Conservation (phyloP, 1,284 basidiomycete species). For the Trametes hirsuta region DNA sequence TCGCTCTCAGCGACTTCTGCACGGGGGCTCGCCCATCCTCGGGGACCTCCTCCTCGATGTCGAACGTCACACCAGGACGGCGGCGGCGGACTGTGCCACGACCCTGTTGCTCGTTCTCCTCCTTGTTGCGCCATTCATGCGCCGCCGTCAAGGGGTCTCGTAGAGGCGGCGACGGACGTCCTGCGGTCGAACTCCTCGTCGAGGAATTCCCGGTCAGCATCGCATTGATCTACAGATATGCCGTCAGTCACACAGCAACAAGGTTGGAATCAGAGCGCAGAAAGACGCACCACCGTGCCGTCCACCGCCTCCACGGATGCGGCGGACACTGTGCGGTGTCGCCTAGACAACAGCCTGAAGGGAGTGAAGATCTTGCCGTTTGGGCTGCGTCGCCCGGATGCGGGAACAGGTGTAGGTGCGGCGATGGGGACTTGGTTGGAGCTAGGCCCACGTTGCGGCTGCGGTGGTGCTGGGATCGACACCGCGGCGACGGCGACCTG, state of each 20-base stretch:
- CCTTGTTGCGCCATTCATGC: slow-evolving; percentile 64
- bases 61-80: slow-evolving; percentile 73
- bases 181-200: slow-evolving; percentile 56
- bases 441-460: slow-evolving; percentile 10
- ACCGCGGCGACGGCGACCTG: slow-evolving; percentile 23
- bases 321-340: slow-evolving; percentile 69
- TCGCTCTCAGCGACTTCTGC: slow-evolving; percentile 21
- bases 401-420: slow-evolving; percentile 25
- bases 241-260: slow-evolving; percentile 7
- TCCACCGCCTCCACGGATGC: slow-evolving; percentile 76
- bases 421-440: slow-evolving; percentile 15
- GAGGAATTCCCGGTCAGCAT: slow-evolving; percentile 76
- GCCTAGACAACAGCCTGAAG: slow-evolving; percentile 63
- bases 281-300: slow-evolving; percentile 67
- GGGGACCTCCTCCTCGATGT: slow-evolving; percentile 48
- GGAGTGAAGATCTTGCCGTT: slow-evolving; percentile 57
- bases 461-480: slow-evolving; percentile 22
- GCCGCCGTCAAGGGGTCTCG: slow-evolving; percentile 67
- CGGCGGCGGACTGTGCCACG: slow-evolving; percentile 51
- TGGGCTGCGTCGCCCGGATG: slow-evolving; percentile 41
- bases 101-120: slow-evolving; percentile 43
- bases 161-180: slow-evolving; percentile 56
- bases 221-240: slow-evolving; percentile 57
- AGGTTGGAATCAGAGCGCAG: neutral
- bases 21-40: slow-evolving; percentile 21